These are phyloP conservation scores for Botrytis elliptica DNA, from an alignment of 2,329 filamentous ascomycete species.

Conservation along the genomic window DNA sequence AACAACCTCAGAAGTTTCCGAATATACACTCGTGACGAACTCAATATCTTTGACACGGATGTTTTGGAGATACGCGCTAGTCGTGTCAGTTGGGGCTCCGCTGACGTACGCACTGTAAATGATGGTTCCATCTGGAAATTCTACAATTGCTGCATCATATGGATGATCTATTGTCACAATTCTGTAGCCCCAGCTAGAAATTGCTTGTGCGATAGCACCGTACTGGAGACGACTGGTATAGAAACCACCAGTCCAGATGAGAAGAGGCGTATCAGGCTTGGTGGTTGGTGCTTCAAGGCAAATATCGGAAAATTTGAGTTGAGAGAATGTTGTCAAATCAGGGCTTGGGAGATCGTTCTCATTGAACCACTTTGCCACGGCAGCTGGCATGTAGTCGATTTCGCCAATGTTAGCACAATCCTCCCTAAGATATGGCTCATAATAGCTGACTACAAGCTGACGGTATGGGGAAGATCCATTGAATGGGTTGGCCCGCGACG, in stretches of 20 bases:
- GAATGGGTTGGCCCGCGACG: not conserved
- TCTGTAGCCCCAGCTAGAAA: not conserved
- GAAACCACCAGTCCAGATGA: not conserved
- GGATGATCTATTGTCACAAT: not conserved
- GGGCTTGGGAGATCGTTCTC: not conserved
- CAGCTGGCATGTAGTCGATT: not conserved
- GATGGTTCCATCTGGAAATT: not conserved
- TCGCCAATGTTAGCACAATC: not conserved
- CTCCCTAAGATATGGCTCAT: not conserved
- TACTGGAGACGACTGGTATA: not conserved
- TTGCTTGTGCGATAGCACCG: not conserved
- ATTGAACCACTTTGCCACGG: not conserved
- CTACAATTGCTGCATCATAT: not conserved
- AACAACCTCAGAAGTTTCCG: not conserved
- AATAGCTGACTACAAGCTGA: not conserved
- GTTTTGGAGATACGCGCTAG: not conserved
- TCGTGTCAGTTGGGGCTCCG: not conserved
- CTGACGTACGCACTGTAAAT: not conserved
- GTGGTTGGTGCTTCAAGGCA: not conserved
- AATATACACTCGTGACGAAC: not conserved
- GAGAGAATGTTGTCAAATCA: not conserved
- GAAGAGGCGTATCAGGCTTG: not conserved
- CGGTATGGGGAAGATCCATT: not conserved
- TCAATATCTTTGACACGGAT: not conserved
- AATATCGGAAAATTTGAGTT: not conserved